Percentiles rank a stretch among this genome's conserved stretches.
These are phyloP conservation scores for Populus alba DNA, from an alignment of 345 rosid species.

Conservation along the genomic window DNA sequence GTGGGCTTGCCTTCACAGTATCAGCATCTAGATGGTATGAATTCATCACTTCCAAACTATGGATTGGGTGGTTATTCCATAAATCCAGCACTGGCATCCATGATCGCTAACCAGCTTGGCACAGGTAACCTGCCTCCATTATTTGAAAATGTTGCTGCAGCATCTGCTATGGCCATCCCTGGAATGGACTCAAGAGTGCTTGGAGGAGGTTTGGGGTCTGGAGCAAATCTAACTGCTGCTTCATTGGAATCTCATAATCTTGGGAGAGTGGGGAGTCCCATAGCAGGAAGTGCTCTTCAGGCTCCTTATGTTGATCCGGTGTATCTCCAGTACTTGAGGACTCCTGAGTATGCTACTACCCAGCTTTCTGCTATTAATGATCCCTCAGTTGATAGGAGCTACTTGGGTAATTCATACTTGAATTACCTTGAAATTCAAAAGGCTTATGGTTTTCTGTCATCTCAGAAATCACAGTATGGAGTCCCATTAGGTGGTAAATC, in stretches of 20 bases:
- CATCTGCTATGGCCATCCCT: conserved; percentile 49
- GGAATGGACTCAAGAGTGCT: conserved; percentile 67
- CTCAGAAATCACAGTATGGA: conserved; percentile 54
- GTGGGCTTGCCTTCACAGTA: conserved; percentile 48
- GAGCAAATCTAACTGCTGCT: conserved; percentile 42
- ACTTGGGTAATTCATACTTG: conserved; percentile 44
- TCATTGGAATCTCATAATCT: conserved; percentile 46
- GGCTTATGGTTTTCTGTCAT: conserved; percentile 48
- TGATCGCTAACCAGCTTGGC: conserved; percentile 67
- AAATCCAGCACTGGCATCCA: conserved; percentile 56
- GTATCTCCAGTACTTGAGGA: conserved; percentile 46
- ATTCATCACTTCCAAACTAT: conserved; percentile 48
- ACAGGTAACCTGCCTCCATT: conserved; percentile 52
- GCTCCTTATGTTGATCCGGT: conserved; percentile 40
- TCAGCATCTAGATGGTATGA: conserved; percentile 47
- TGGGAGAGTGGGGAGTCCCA: conserved; percentile 40
- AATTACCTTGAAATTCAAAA: conserved; percentile 46
- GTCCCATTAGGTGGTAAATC: conserved; percentile 46
- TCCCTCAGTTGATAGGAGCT: conserved; percentile 40
- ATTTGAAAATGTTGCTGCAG: conserved; percentile 70
- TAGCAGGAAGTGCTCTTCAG: conserved; percentile 21
- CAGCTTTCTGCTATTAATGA: conserved; percentile 48
- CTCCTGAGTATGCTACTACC: conserved; percentile 48
- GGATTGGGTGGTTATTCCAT: conserved; percentile 47
- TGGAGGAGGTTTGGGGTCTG: conserved; percentile 50